Evolutionary conservation across 169 alveolate species (phyloP).

Genomic region (Plasmodium inui): DNA sequence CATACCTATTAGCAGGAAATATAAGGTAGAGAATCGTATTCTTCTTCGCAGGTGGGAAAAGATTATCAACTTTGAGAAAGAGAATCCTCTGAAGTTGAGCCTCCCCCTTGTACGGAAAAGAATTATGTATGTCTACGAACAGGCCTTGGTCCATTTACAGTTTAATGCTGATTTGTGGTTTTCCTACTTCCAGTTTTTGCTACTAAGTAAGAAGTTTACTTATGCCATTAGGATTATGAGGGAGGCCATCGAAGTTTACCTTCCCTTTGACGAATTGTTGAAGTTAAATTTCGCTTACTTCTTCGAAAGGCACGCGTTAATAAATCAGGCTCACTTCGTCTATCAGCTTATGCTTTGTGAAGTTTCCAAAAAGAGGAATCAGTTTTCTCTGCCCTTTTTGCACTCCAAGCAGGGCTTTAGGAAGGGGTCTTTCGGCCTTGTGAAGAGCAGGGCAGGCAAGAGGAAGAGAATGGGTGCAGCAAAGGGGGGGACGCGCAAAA

Average conservation of each 20-base stretch:
- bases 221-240: constrained; percentile 75
- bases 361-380: constrained; percentile 32
- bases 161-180: constrained; percentile 81
- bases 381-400: constrained; percentile 43
- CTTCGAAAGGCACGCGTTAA: constrained; percentile 53
- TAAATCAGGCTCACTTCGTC: constrained; percentile 67
- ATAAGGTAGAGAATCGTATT: constrained; percentile 56
- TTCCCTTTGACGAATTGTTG: constrained; percentile 64
- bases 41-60: constrained; percentile 78
- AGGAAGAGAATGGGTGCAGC: background rate
- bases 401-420: constrained; percentile 39
- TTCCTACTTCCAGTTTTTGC: constrained; percentile 81
- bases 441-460: background rate
- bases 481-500: background rate
- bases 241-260: constrained; percentile 47
- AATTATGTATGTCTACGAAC: constrained; percentile 77
- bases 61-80: constrained; percentile 82
- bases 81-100: constrained; percentile 77
- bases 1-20: constrained; percentile 76
- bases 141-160: constrained; percentile 79
- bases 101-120: constrained; percentile 74
- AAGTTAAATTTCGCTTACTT: constrained; percentile 69
- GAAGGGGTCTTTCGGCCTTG: background rate
- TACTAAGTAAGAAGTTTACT: constrained; percentile 71
- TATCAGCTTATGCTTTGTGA: constrained; percentile 60